A percentile compares a stretch with the other conserved stretches of the same genome.
Conservation (phyloP, 345 rosid species). For the Noccaea caerulescens region DNA sequence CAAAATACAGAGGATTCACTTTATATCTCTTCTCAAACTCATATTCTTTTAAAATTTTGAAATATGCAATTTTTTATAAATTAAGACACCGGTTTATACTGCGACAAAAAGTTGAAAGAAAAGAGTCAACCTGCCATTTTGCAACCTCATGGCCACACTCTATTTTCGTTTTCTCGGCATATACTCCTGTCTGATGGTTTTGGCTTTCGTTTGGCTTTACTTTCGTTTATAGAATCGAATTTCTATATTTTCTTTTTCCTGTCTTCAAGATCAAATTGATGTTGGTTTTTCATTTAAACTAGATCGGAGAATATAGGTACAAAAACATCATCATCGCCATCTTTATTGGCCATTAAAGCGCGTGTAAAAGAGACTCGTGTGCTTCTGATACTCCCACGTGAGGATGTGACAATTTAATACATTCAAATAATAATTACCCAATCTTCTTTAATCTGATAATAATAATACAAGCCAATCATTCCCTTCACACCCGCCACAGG, state of each 20-base stretch:
- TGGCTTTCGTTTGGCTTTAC: slow-evolving; percentile 8
- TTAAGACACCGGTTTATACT: not conserved
- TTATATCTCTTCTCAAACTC: not conserved
- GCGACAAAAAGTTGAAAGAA: slow-evolving; percentile 7
- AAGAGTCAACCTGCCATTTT: slow-evolving; percentile 10
- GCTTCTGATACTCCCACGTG: slow-evolving; percentile 44
- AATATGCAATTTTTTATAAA: not conserved
- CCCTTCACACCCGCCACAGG: slow-evolving; percentile 21
- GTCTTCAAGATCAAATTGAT: not conserved
- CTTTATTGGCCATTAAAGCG: slow-evolving; percentile 26
- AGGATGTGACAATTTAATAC: slow-evolving; percentile 25
- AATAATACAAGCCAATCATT: slow-evolving; percentile 28
- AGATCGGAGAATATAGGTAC: slow-evolving; percentile 1
- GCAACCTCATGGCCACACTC: slow-evolving; percentile 16
- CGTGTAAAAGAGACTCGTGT: slow-evolving; percentile 39
- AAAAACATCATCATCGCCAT: slow-evolving; percentile 33
- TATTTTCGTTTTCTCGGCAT: slow-evolving; percentile 17
- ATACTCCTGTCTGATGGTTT: slow-evolving; percentile 18
- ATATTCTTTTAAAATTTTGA: slow-evolving; percentile 1
- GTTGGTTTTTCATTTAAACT: not conserved
- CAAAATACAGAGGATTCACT: not conserved
- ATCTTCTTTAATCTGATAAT: slow-evolving; percentile 27
- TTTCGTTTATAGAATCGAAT: slow-evolving; percentile 17
- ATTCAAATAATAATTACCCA: slow-evolving; percentile 20
- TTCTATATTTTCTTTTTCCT: not conserved